Conservation (phyloP, 2,329 filamentous ascomycete genomes). For the Exophiala spinifera region DNA sequence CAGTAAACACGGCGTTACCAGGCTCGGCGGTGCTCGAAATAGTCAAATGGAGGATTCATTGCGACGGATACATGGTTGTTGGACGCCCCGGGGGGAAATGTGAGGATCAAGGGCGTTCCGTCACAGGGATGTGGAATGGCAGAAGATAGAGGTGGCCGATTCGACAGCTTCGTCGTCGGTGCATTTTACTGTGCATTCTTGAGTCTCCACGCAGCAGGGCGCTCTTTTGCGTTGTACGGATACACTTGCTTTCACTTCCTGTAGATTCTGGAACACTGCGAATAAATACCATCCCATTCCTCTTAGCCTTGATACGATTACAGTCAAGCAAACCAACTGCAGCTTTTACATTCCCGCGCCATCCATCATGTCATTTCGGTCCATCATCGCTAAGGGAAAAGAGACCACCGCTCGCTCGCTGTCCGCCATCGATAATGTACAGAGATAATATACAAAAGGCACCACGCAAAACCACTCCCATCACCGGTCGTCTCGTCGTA, state of each 20-base stretch:
- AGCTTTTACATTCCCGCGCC: no score
- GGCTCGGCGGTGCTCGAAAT: conserved; percentile 67
- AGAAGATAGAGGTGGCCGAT: neutral
- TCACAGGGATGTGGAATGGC: no score
- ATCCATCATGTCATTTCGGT: no score
- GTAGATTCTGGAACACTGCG: neutral
- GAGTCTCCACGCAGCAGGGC: no score
- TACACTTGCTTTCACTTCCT: neutral
- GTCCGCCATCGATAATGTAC: neutral
- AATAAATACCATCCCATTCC: no score
- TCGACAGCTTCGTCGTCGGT: no score
- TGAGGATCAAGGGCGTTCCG: neutral
- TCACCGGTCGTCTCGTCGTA: neutral
- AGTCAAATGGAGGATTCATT: conserved; percentile 59
- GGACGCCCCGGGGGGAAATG: neutral
- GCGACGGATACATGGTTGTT: conserved; percentile 15
- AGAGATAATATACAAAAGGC: neutral
- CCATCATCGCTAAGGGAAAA: no score
- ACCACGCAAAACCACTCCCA: neutral
- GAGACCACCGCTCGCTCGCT: neutral
- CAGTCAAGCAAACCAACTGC: no score
- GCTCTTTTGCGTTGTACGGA: neutral
- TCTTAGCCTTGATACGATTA: no score
- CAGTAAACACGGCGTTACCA: conserved; percentile 54
- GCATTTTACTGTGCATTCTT: no score